A percentile compares a stretch with the other conserved stretches of the same genome.
These are phyloP conservation scores for Ogataea paradorogensis DNA, from an alignment of 805 yeast species.

Conservation along the genomic window DNA sequence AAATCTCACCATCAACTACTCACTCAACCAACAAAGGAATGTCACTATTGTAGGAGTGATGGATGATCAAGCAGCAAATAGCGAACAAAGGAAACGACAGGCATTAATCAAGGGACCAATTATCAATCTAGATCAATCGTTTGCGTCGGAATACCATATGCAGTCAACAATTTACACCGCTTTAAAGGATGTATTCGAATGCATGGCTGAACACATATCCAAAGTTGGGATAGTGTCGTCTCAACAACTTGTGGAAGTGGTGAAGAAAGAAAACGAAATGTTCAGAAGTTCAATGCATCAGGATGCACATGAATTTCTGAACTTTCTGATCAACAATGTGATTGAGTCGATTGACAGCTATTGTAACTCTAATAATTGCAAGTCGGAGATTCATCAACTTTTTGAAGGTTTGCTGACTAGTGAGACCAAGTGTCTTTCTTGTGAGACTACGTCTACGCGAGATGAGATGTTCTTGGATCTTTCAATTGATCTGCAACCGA, in stretches of 20 bases:
- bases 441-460: constrained; percentile 77
- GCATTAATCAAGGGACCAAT: constrained; percentile 83
- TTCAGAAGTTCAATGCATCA: constrained; percentile 94
- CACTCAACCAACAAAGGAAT: constrained; percentile 41
- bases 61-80: constrained; percentile 42
- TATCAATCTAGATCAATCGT: constrained; percentile 70
- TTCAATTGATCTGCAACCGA: constrained; percentile 76
- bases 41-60: constrained; percentile 45
- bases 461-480: constrained; percentile 87
- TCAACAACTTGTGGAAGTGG: constrained; percentile 61
- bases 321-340: constrained; percentile 70
- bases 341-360: constrained; percentile 50
- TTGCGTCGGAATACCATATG: constrained; percentile 49
- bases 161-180: constrained; percentile 56
- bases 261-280: constrained; percentile 78
- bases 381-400: constrained; percentile 48
- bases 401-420: constrained; percentile 86
- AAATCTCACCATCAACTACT: constrained; percentile 35
- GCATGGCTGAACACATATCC: constrained; percentile 68
- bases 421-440: constrained; percentile 84
- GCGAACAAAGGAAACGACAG: constrained; percentile 73
- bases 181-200: constrained; percentile 80
- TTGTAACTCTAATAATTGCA: constrained; percentile 13
- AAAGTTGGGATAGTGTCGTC: constrained; percentile 86
- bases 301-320: constrained; percentile 96